Conservation (phyloP, 2,329 filamentous ascomycete species). For the Aspergillus japonicus region DNA sequence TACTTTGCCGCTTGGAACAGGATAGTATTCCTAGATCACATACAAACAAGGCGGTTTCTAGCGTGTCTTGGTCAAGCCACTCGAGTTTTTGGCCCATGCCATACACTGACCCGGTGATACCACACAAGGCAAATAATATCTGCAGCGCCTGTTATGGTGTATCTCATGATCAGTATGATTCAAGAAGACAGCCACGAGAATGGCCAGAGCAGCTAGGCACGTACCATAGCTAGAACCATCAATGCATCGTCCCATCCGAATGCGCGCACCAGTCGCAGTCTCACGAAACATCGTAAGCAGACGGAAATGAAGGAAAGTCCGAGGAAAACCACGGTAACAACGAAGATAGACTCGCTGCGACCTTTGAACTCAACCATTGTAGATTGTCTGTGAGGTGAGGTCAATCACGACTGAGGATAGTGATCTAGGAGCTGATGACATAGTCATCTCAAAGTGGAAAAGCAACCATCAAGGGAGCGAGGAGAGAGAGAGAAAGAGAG, state of each 20-base stretch:
- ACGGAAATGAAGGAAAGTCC: slow-evolving; percentile 34
- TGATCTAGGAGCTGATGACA: slow-evolving; percentile 5
- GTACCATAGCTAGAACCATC: slow-evolving; percentile 40
- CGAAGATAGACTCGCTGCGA: slow-evolving; percentile 34
- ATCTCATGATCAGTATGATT: background rate
- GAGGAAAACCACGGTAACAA: slow-evolving; percentile 34
- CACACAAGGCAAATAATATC: slow-evolving; percentile 37
- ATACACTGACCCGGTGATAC: slow-evolving; percentile 34
- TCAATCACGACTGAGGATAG: background rate
- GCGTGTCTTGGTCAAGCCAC: slow-evolving; percentile 19
- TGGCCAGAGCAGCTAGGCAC: background rate
- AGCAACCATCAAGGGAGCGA: background rate
- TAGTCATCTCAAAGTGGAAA: slow-evolving; percentile 9
- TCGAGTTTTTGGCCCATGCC: slow-evolving; percentile 30
- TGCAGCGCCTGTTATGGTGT: slow-evolving; percentile 27
- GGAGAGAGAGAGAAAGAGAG: background rate
- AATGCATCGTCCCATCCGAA: slow-evolving; percentile 41
- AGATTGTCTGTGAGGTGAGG: slow-evolving; percentile 8
- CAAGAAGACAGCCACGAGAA: background rate
- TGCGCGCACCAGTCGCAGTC: slow-evolving; percentile 33
- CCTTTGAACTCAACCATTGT: slow-evolving; percentile 34
- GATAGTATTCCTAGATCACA: slow-evolving; percentile 11
- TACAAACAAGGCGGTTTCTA: slow-evolving; percentile 37
- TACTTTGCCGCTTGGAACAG: background rate
- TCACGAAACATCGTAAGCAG: slow-evolving; percentile 38